Evolutionary conservation across 1,284 basidiomycete species (phyloP).

Genomic region (Ceratobasidium sp.): DNA sequence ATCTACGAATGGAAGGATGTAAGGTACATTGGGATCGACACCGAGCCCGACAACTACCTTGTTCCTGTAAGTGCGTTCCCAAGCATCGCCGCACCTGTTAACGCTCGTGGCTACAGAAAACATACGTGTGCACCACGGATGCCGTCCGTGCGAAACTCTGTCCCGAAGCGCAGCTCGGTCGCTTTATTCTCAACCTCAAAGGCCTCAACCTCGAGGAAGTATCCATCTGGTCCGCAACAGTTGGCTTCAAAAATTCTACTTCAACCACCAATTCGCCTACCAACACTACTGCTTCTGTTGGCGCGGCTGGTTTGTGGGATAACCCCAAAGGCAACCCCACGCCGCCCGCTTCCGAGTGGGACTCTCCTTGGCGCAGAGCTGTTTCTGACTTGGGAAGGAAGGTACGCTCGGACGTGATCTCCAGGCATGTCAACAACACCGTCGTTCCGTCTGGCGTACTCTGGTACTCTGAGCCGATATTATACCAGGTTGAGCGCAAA

Average conservation of each 20-base stretch:
- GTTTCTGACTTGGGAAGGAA: slow-evolving; percentile 12
- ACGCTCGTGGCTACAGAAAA: slow-evolving; percentile 64
- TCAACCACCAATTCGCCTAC: slow-evolving; percentile 38
- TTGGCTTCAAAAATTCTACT: slow-evolving; percentile 56
- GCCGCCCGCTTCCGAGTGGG: slow-evolving; percentile 46
- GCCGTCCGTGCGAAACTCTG: slow-evolving; percentile 77
- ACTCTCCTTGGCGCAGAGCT: slow-evolving; percentile 31
- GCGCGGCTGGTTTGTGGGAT: slow-evolving; percentile 59
- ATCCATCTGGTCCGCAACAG: slow-evolving; percentile 77
- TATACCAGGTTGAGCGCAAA: slow-evolving; percentile 83
- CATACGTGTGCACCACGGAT: slow-evolving; percentile 86
- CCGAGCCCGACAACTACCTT: slow-evolving; percentile 61
- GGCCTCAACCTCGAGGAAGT: slow-evolving; percentile 70
- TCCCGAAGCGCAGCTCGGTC: slow-evolving; percentile 70
- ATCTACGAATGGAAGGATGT: slow-evolving; percentile 96
- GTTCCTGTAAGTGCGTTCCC: slow-evolving; percentile 64
- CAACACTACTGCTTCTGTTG: slow-evolving; percentile 23
- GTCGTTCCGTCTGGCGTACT: slow-evolving; percentile 50
- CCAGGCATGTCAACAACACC: slow-evolving; percentile 33
- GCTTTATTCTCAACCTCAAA: slow-evolving; percentile 80
- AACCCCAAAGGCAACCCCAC: slow-evolving; percentile 65
- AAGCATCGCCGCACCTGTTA: slow-evolving; percentile 42
- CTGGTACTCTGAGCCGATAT: slow-evolving; percentile 66
- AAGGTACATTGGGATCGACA: slow-evolving; percentile 78
- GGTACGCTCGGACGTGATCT: not conserved